phyloP scores from a whole-genome alignment of 2,329 filamentous ascomycete species.

The Cladobotryum mycophilum region DNA sequence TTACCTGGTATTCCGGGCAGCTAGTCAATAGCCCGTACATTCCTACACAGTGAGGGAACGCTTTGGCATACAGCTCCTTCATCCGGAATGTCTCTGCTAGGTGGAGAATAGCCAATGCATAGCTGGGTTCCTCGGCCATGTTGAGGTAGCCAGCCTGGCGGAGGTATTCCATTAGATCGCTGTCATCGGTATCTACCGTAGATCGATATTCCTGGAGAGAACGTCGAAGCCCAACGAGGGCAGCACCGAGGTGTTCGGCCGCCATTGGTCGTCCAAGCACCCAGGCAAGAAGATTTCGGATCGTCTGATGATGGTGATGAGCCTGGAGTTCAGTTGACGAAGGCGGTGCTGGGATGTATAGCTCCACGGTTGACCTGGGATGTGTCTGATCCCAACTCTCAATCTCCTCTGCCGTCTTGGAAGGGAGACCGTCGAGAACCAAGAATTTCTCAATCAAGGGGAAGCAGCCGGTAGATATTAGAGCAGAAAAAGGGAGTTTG shows the following conservation, averaged over 20 bases:
- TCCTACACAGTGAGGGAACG: slow-evolving; percentile 72
- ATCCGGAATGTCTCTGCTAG: slow-evolving; percentile 62
- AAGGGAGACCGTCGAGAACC: slow-evolving; percentile 23
- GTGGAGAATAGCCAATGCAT: slow-evolving; percentile 61
- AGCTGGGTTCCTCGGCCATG: slow-evolving; percentile 58
- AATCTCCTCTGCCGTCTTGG: slow-evolving; percentile 23
- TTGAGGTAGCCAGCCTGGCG: slow-evolving; percentile 64
- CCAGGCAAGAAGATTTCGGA: slow-evolving; percentile 72
- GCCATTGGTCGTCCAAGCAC: slow-evolving; percentile 60
- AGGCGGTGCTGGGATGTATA: slow-evolving; percentile 64
- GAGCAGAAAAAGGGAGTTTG: slow-evolving; percentile 51
- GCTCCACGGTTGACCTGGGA: slow-evolving; percentile 39
- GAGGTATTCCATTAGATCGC: slow-evolving; percentile 59
- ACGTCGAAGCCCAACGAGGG: slow-evolving; percentile 58
- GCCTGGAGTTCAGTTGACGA: slow-evolving; percentile 46
- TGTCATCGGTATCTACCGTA: slow-evolving; percentile 46
- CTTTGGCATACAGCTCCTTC: slow-evolving; percentile 61
- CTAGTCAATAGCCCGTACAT: slow-evolving; percentile 59
- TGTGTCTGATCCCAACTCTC: slow-evolving; percentile 27
- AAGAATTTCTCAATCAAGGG: slow-evolving; percentile 53
- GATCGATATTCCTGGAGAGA: slow-evolving; percentile 58
- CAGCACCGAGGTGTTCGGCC: slow-evolving; percentile 56
- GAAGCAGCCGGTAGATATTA: slow-evolving; percentile 53
- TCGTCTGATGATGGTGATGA: slow-evolving; percentile 59
- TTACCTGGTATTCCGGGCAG: slow-evolving; percentile 56